phyloP scores from a whole-genome alignment of 2,329 filamentous ascomycete species.

The Pyrenophora seminiperda region DNA sequence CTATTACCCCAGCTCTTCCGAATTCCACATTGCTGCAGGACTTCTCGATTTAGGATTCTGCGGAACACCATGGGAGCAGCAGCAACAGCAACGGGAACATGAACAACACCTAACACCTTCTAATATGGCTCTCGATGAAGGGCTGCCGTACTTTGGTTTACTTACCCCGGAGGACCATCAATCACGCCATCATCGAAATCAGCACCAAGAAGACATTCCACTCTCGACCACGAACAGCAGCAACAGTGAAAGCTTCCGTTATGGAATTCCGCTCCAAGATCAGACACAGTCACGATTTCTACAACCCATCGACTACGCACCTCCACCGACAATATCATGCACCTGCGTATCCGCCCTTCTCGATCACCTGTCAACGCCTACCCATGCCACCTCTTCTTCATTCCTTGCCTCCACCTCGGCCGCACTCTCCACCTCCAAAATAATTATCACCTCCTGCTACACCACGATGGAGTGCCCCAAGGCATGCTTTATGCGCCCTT shows the following conservation, averaged over 20 bases:
- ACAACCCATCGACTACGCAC: neutral
- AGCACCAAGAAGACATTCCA: neutral
- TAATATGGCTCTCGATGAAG: neutral
- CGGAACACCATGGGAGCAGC: conserved; percentile 7
- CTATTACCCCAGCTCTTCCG: conserved; percentile 4
- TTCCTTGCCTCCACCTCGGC: neutral
- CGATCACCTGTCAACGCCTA: conserved; percentile 4
- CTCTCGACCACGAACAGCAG: neutral
- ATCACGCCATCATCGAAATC: conserved; percentile 1
- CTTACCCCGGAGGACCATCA: conserved; percentile 1
- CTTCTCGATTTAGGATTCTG: conserved; percentile 2
- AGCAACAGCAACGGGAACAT: neutral
- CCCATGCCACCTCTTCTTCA: neutral
- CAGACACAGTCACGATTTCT: neutral
- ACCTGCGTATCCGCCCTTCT: conserved; percentile 2
- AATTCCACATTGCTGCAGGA: conserved; percentile 6
- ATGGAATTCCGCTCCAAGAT: neutral
- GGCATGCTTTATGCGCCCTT: conserved; percentile 5
- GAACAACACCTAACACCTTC: neutral
- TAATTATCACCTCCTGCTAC: conserved; percentile 3
- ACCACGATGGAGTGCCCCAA: conserved; percentile 4
- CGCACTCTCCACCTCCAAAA: conserved; percentile 4
- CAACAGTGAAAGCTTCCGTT: neutral
- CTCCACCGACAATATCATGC: conserved; percentile 1
- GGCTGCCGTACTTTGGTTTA: conserved; percentile 8